Percentiles rank a stretch among this genome's conserved stretches.
These are phyloP conservation scores for Haplosporangium sp. DNA, from an alignment of 371 early-diverging fungal genomes.

Conservation along the genomic window DNA sequence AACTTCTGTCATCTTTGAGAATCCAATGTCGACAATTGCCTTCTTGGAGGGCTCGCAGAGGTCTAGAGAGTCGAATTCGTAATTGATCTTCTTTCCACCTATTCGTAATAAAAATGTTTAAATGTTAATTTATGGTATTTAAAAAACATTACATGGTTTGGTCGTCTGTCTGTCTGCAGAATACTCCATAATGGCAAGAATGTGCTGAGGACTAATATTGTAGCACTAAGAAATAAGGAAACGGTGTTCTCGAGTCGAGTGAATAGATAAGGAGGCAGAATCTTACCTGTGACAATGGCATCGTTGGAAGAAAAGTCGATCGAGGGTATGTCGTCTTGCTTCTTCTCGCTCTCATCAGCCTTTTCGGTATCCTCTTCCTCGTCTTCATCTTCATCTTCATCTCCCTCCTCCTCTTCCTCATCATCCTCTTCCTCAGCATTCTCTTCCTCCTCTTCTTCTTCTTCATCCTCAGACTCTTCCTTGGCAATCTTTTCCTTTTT, in stretches of 20 bases:
- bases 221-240: background rate
- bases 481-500: conserved; percentile 55
- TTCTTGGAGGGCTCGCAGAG: conserved; percentile 77
- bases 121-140: background rate
- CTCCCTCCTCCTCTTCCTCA: conserved; percentile 52
- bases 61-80: conserved; percentile 73
- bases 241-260: background rate
- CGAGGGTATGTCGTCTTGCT: conserved; percentile 36
- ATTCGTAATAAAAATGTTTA: background rate
- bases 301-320: conserved; percentile 47
- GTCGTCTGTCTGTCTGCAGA: background rate
- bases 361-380: conserved; percentile 36
- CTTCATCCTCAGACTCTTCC: conserved; percentile 43
- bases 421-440: conserved; percentile 49
- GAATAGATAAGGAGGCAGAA: background rate
- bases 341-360: conserved; percentile 22
- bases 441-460: conserved; percentile 52
- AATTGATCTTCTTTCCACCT: conserved; percentile 58
- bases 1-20: conserved; percentile 96
- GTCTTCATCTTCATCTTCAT: conserved; percentile 54
- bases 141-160: too few relatives aligned
- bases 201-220: background rate
- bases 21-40: conserved; percentile 94
- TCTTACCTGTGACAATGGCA: conserved; percentile 16
- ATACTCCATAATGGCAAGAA: background rate